Evolutionary conservation across 768 basidiomycete genomes (phyloP), one percentile per base, ranked within the genome.

Genomic region (Auricularia auricula-judae): DNA sequence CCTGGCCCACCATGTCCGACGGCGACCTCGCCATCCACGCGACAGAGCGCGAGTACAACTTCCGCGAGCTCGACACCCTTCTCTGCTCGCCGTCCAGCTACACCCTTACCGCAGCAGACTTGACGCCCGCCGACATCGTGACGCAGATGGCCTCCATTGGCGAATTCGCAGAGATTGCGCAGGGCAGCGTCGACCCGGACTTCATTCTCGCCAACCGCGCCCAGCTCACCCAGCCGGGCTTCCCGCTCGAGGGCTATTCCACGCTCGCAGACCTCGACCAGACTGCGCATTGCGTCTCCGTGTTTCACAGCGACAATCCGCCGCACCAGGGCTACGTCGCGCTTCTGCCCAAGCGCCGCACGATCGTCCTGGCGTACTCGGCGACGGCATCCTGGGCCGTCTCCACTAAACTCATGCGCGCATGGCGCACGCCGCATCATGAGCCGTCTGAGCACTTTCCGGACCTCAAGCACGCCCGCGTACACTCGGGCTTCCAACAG

Each of bases 401-500:
- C 63, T 79, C 79, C 5, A 67, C 82, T 18, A 76, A 82, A 62
- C 82, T 85, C 70, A 58, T 85, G 23, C 74, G 78, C 21, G 72
- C 75, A 34, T 71, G 77, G 34, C 75, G 75, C 66, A 72, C 72
- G 36, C 65, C 70, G 0, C 79, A 82, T 68, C 79, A 76, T 18
- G 39, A 42, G 2, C 62, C 33, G n/a, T n/a, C 36, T 8, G 21
- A 39, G n/a, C 18, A 43, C 56, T 14, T 59, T 29, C 56, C 56
- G 42, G 39, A 42, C 39, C 39, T 42, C 39, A 14, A 36, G 23
- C 23, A 21, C 21, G 59, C 23, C 42, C 63, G 65, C 3, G 81
- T 84, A 23, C 85, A 86, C 69, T 72, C 78, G 12, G 84, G 84
- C 2, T 85, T 86, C 69, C 85, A 81, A 80, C 68, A 71, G 18